These are phyloP conservation scores for Arthrobotrys entomopaga DNA, from an alignment of 2,329 filamentous ascomycete species.

Conservation along the genomic window DNA sequence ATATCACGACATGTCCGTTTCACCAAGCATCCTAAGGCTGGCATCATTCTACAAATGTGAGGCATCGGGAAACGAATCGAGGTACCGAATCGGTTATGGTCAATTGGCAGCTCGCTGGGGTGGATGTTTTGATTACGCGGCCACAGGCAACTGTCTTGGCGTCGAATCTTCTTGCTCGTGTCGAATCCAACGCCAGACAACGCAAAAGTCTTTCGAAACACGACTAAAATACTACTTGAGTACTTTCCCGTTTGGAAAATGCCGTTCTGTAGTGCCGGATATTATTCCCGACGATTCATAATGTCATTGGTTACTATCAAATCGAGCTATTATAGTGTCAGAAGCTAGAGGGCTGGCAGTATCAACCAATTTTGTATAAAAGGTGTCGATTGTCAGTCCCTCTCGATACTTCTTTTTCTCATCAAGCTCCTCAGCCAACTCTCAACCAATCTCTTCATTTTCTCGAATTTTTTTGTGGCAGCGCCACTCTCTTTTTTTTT, in stretches of 20 bases:
- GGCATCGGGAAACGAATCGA: too few species aligned
- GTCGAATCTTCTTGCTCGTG: not conserved
- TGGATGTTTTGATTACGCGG: too few species aligned
- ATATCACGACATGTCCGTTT: constrained; percentile 12
- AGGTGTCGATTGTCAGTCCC: constrained; percentile 14
- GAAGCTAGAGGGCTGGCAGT: too few species aligned
- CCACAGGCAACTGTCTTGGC: too few species aligned
- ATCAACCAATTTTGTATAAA: constrained; percentile 18
- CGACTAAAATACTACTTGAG: too few species aligned
- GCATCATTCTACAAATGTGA: too few species aligned
- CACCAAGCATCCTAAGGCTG: not conserved
- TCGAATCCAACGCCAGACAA: constrained; percentile 39
- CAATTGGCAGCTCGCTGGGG: too few species aligned
- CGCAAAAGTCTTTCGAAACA: constrained; percentile 11
- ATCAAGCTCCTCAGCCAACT: constrained; percentile 13
- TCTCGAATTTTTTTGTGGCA: constrained; percentile 28
- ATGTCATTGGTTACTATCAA: not conserved
- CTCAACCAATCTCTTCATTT: constrained; percentile 16
- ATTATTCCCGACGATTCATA: constrained; percentile 12
- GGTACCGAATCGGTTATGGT: too few species aligned
- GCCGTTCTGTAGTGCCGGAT: constrained; percentile 15
- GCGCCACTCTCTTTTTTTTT: constrained; percentile 29
- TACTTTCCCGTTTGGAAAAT: not conserved
- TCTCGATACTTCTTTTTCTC: constrained; percentile 14
- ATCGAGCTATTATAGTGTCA: too few species aligned